Base-by-base conservation (phyloP, 106 monocot species). In the Allium cepa region DNA sequence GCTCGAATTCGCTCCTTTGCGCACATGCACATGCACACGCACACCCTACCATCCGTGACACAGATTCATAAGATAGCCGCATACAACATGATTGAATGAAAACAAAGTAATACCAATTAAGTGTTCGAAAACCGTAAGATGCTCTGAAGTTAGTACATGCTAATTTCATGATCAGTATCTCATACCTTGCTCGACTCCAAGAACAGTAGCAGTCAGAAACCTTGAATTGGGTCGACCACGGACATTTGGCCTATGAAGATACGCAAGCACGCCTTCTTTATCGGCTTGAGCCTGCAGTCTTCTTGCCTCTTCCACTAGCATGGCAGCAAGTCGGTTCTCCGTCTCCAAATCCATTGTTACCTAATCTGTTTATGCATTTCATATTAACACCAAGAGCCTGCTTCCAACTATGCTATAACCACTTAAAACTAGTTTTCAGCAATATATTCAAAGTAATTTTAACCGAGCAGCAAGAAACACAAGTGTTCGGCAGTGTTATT, bases 181-280 rank as follows among this genome's bases (percentile, higher is more conserved):
- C 67, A 75, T 52, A 92, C 97, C 89, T 87, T 99, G 97, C 72
- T 99, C 84, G 49, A 92, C 89, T 58, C 92, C 97, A 78, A 89
- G 92, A 67, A 99, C 89, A 63, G 97, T 99, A 46, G 97, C 92
- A 59, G 97, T 87, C 17, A 99, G 89, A 60, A 99, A 99, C 3
- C 97, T 79, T 68, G 97, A 88, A 84, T 99, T 99, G 68, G 92
- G 97, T 2, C 89, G 92, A 26, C 70, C 75, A 46, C 97, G 74
- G 11, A 82, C 86, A 82, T 80, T 92, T n/a, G 89, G 89, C 27
- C 85, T 55, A 0, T 56, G 79, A 18, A 99, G 82, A 81, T 99
- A 99, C 49, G 50, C 82, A 60, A 79, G 86, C 11, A 99, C 92
- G 16, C 97, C 97, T 81, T 99, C 97, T 69, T 74, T 85, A 0